Evolutionary conservation across 192 early-diverging fungal genomes (phyloP), one percentile per base, ranked within the genome.

Genomic region (Coemansia aciculifera): DNA sequence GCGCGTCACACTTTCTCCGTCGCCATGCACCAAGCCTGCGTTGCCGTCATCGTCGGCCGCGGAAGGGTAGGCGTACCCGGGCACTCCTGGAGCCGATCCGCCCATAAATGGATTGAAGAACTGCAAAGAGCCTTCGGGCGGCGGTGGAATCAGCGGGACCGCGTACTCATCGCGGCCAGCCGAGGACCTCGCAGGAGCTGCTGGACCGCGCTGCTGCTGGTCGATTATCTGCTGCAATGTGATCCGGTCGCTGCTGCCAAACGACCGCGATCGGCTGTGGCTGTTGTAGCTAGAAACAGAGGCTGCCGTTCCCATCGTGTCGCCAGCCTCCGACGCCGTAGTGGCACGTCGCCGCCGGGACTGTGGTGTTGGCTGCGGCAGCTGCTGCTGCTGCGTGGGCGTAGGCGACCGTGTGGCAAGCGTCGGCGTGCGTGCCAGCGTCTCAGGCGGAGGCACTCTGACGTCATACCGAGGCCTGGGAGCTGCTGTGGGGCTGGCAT

Each of bases 241-340:
- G 27, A 72, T 72, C 39, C 37, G 56, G 44, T 74, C 69, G 39
- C 62, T 69, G 63, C 72, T 75, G 40, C 72, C 80, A 48, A 83
- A 77, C 21, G 80, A 83, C 66, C 75, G 80, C 44, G 80, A 83
- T 52, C 80, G 52, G 64, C 63, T 75, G 49, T 68, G 73, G 39
- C 59, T 56, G 38, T 31, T 48, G 31, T 75, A 71, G 54, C n/a
- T 52, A 27, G 17, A 32, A 12, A 15, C 31, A 27, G 24, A 31
- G 11, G 42, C 36, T 48, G 43, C 60, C 13, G 57, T 60, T 15
- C 42, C 40, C 21, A 37, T 23, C 29, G 54, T 37, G 23, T 67
- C 38, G 2, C 38, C 65, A 0, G 52, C 21, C 63, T 27, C 38
- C 17, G 66, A 59, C 48, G 62, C 36, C 2, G 79, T 82, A 0